A percentile compares a stretch with the other conserved stretches of the same genome.
Evolutionary conservation across 352 stramenopile genomes (phyloP).

Genomic region (Vaucheria bursata): DNA sequence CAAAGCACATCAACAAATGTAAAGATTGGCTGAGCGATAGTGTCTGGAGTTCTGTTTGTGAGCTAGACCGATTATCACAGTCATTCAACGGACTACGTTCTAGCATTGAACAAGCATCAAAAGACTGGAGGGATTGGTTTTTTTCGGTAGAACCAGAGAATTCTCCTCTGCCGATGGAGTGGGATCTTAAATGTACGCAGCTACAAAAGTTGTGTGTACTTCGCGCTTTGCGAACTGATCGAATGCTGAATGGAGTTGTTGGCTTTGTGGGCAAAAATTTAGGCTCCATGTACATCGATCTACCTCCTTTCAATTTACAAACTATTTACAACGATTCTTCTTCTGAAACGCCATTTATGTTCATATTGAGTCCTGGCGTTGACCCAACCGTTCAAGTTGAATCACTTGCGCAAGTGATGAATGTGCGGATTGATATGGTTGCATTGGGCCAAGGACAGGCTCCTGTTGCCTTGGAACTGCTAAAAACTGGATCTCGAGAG

Average conservation of each 20-base stretch:
- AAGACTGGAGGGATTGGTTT: slow-evolving; percentile 60
- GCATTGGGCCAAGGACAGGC: slow-evolving; percentile 84
- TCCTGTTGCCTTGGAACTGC: slow-evolving; percentile 72
- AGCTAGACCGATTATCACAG: slow-evolving; percentile 71
- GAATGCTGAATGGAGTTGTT: slow-evolving; percentile 75
- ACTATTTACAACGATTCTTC: slow-evolving; percentile 49
- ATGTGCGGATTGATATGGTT: slow-evolving; percentile 77
- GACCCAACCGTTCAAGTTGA: slow-evolving; percentile 72
- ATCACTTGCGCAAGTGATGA: slow-evolving; percentile 50
- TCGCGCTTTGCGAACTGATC: slow-evolving; percentile 76
- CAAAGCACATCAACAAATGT: slow-evolving; percentile 65
- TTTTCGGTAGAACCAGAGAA: slow-evolving; percentile 73
- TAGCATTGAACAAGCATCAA: slow-evolving; percentile 67
- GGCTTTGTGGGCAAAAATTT: slow-evolving; percentile 80
- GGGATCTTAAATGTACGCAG: slow-evolving; percentile 76
- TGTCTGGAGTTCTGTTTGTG: slow-evolving; percentile 76
- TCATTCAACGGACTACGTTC: slow-evolving; percentile 68
- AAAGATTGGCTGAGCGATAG: slow-evolving; percentile 71
- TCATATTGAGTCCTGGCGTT: slow-evolving; percentile 84
- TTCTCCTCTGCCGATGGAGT: slow-evolving; percentile 76
- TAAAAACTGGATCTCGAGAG: slow-evolving; percentile 67
- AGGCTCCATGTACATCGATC: slow-evolving; percentile 78
- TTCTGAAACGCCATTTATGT: slow-evolving; percentile 81
- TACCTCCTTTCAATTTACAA: slow-evolving; percentile 76
- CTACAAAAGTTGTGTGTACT: slow-evolving; percentile 85